Base-by-base conservation (phyloP, 2,329 filamentous ascomycete species). In the Torrubiellomyces zombiae region DNA sequence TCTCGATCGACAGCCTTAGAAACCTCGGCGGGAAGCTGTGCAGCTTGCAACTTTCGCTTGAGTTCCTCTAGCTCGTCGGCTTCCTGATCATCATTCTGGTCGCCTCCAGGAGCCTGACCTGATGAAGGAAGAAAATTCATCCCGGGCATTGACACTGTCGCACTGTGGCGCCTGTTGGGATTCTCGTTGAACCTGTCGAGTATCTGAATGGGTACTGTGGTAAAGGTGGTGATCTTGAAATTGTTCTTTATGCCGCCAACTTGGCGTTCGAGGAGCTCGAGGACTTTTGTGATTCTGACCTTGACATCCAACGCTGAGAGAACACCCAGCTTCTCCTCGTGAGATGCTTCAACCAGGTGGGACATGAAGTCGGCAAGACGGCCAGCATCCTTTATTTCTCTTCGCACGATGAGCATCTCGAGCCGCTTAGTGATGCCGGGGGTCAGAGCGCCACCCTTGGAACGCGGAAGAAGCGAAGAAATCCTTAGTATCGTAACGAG, bases 281-380 rank as follows among this genome's bases (percentile, higher is more conserved):
- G 75, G 10, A 92, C 82, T 38, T 75, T 76, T 33, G 77, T 70
- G 27, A 95, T 62, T 18, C 89, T 67, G 23, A 77, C 69, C 37
- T 79, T 78, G 23, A 89, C 60, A 39, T 85, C 73, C 5, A 91
- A 53, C 1, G 83, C 73, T n/a, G 81, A 70, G 18, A 98, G 59
- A 10, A 98, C 69, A 28, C 79, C 71, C 27, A 98, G 62, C 50
- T 92, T 94, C 45, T 98, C 89, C 47, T 93, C 82, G 34, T 91
- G 78, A 7, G 72, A 77, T 25, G 78, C 75, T 34, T 93, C 82
- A 3, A 92, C 69, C 14, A 95, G 67, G 44, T 93, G 92, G 19
- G 82, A 76, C 82, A 98, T 94, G 47, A 95, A 95, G 47, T 98
- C 89, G 6, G 89, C 86, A 7, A 98, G 62, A 7, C 72, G 58